phyloP scores from a whole-genome alignment of 1,284 basidiomycete species.

The Trichosporon inkin region DNA sequence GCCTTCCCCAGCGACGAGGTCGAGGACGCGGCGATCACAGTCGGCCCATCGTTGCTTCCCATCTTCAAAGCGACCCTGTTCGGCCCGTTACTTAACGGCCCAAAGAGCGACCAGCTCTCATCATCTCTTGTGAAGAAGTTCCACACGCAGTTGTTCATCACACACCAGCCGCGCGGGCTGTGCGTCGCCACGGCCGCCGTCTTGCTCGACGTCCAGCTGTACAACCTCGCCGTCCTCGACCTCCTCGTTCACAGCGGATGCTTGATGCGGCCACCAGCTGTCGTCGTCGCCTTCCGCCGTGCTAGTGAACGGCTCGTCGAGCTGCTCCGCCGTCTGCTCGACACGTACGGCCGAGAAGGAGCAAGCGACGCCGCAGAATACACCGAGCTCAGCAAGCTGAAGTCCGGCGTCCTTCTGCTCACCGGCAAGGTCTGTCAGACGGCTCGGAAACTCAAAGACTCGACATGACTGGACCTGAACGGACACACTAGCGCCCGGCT shows the following conservation, averaged over 20 bases:
- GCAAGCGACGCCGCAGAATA: neutral
- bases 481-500: neutral
- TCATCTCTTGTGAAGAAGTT: neutral
- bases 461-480: too few relatives aligned
- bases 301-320: neutral
- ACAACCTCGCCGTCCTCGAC: slow-evolving; percentile 1
- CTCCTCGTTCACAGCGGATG: neutral
- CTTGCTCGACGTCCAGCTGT: slow-evolving; percentile 1
- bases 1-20: neutral
- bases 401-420: neutral
- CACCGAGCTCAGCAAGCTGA: neutral
- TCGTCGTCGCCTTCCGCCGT: neutral
- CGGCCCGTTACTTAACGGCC: neutral
- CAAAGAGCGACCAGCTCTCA: neutral
- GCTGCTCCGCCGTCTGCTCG: neutral
- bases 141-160: neutral
- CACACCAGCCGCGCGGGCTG: neutral
- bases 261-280: neutral
- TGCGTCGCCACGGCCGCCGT: neutral
- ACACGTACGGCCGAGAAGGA: neutral
- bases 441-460: neutral
- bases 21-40: neutral
- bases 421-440: neutral
- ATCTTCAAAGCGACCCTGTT: neutral
- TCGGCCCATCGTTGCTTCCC: neutral